A percentile compares a stretch with the other conserved stretches of the same genome.
phyloP scores from a whole-genome alignment of 2,329 filamentous ascomycete genomes.

The Alternaria ethzedia region DNA sequence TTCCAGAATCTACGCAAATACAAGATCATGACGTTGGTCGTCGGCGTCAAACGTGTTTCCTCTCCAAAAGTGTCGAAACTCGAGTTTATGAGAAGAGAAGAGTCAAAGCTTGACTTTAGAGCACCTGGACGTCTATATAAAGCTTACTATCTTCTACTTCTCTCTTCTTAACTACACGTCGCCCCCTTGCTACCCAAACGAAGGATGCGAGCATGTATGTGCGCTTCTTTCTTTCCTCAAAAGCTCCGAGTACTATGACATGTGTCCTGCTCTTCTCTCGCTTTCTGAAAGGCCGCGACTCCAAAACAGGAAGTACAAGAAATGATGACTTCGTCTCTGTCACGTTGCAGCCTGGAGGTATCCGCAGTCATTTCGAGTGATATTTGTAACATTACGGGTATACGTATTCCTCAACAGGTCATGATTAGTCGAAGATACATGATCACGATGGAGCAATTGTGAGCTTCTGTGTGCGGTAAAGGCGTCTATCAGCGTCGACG shows the following conservation, averaged over 20 bases:
- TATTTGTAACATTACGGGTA: neutral
- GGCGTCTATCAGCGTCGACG: neutral
- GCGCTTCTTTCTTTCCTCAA: neutral
- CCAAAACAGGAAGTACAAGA: neutral
- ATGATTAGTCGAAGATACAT: neutral
- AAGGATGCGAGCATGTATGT: accelerated
- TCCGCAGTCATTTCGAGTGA: neutral
- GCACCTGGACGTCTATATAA: neutral
- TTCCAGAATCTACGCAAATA: neutral
- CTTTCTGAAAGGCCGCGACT: neutral
- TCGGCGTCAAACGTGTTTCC: neutral
- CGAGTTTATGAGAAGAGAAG: neutral
- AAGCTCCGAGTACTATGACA: too few relatives aligned
- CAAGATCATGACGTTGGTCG: neutral
- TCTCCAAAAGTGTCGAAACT: neutral
- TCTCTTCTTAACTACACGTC: neutral
- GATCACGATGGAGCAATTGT: neutral
- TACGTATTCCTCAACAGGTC: neutral
- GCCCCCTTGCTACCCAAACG: accelerated
- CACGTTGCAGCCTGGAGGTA: neutral
- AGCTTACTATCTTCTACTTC: accelerated
- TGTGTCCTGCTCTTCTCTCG: neutral
- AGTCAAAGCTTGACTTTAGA: neutral
- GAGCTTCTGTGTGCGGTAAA: neutral
- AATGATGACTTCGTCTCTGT: neutral